Conservation (phyloP, 352 stramenopile species). For the Pythium graminicola region DNA sequence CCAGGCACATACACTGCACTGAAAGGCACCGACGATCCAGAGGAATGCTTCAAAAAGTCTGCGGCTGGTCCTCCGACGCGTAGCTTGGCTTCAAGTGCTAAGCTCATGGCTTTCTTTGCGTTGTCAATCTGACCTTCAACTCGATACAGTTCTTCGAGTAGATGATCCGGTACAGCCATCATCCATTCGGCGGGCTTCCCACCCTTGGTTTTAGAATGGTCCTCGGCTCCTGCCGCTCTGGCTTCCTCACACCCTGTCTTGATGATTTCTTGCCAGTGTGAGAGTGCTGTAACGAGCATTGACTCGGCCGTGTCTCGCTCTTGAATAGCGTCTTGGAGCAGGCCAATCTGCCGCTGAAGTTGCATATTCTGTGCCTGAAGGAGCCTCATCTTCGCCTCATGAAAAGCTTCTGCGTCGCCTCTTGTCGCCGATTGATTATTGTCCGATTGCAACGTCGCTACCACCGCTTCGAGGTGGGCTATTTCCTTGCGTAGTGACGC, state of each 20-base stretch:
- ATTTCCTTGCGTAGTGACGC: conserved; percentile 37
- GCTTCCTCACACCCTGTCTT: conserved; percentile 39
- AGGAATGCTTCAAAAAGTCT: conserved; percentile 13
- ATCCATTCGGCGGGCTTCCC: conserved; percentile 24
- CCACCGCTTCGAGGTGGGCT: conserved; percentile 37
- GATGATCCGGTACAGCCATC: conserved; percentile 12
- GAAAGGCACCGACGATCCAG: conserved; percentile 12
- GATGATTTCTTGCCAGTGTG: conserved; percentile 37
- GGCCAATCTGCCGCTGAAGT: conserved; percentile 40
- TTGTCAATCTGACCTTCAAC: conserved; percentile 20
- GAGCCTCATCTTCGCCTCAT: conserved; percentile 28
- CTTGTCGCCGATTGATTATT: conserved; percentile 11
- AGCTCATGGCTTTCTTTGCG: conserved; percentile 8
- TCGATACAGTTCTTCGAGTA: conserved; percentile 18
- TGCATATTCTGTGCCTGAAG: conserved; percentile 58
- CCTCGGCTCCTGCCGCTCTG: conserved; percentile 31
- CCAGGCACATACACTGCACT: conserved; percentile 11
- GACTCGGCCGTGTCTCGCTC: conserved; percentile 32
- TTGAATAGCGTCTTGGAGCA: conserved; percentile 36
- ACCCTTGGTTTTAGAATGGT: conserved; percentile 9
- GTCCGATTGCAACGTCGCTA: conserved; percentile 27
- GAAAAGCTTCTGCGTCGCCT: neutral
- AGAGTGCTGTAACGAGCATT: conserved; percentile 31
- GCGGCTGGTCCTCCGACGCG: conserved; percentile 14
- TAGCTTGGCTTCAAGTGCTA: conserved; percentile 14